Base-by-base conservation (phyloP, 352 stramenopile species). In the Plasmopara halstedii region DNA sequence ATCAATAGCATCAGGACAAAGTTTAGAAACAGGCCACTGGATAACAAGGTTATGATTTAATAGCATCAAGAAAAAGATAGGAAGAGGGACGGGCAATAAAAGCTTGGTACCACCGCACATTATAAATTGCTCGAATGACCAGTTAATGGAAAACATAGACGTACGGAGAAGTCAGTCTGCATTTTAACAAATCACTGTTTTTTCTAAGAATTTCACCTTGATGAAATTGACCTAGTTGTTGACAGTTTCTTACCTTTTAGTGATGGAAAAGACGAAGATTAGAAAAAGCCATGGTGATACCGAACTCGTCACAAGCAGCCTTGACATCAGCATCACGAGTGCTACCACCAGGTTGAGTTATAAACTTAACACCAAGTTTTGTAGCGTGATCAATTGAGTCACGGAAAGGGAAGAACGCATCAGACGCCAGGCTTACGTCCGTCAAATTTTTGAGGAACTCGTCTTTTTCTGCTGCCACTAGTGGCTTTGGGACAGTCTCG, bases 381-480 rank as follows among this genome's bases (percentile, higher is more conserved):
- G 83, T 69, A 26, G 84, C 82, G 70, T 99, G 95, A 81, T 99
- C 96, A 64, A 99, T 99, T 15, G 89, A 97, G 77, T 99, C 95
- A 44, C 96, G 89, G 83, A 99, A 99, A 23, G 97, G 97, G 79
- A 99, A 99, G 82, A 99, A 99, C 11, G 97, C 97, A 67, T 99
- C 97, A 19, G 88, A 98, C 27, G 89, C 95, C n/a, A 99, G 90
- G 37, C 80, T 95, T 23, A 99, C 90, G 31, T 94, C 66, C 21
- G 75, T 75, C 35, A 95, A 66, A 27, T 82, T 77, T 38, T 73
- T 65, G 32, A 99, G 75, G 70, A 98, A 99, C 15, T 74, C 86
- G 9, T 95, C 74, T 79, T 99, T 99, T 62, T 99, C 95, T 4
- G 63, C 76, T 19, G 77, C 56, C 20, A 95, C 98, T 7, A 99